These are phyloP conservation scores for Cutaneotrichosporon sp. DNA, from an alignment of 1,284 basidiomycete species.

Conservation along the genomic window DNA sequence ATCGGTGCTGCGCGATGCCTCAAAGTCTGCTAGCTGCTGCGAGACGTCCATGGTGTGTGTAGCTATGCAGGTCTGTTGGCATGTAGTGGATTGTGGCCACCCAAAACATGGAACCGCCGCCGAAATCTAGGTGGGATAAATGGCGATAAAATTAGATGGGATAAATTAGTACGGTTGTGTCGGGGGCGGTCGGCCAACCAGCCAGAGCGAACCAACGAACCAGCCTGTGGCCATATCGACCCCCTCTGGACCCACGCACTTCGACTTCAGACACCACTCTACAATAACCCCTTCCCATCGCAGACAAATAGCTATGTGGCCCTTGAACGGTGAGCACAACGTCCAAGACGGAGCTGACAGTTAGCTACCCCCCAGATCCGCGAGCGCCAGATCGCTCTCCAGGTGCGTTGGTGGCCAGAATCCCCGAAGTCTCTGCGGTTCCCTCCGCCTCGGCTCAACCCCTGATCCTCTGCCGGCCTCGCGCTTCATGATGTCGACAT, in stretches of 20 bases:
- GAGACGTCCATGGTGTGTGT: constrained; percentile 44
- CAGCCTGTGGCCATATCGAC: constrained; percentile 4
- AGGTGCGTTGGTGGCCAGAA: constrained; percentile 37
- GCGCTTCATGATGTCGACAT: neutral
- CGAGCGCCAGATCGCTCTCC: constrained; percentile 48
- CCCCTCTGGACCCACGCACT: neutral
- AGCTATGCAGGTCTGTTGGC: neutral
- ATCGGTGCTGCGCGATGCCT: constrained; percentile 35
- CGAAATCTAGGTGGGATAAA: constrained; percentile 21
- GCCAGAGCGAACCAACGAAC: neutral
- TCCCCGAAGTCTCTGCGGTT: neutral
- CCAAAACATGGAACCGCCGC: neutral
- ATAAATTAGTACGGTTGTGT: neutral
- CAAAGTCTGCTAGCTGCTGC: constrained; percentile 44
- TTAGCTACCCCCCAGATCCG: constrained; percentile 42
- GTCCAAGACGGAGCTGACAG: constrained; percentile 17
- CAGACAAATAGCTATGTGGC: constrained; percentile 33
- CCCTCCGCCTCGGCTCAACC: neutral
- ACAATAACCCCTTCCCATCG: constrained; percentile 17
- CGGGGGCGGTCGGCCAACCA: constrained; percentile 9
- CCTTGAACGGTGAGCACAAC: constrained; percentile 43
- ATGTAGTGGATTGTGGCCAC: constrained; percentile 6
- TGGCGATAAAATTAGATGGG: constrained; percentile 8
- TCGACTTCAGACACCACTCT: constrained; percentile 20
- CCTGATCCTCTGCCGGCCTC: neutral